phyloP scores from a whole-genome alignment of 192 early-diverging fungal species.

The Neocallimastix lanati region DNA sequence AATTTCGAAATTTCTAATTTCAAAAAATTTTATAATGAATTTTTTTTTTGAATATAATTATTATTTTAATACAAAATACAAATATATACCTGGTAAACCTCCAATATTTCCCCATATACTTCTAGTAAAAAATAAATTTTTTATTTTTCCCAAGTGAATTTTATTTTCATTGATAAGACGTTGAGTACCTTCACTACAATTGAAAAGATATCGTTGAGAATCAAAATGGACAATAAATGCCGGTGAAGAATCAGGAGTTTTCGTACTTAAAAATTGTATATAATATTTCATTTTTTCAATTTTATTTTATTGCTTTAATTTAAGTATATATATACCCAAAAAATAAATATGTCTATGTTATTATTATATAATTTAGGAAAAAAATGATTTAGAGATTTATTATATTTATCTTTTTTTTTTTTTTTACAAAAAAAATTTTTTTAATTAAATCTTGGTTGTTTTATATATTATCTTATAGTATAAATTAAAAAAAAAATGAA shows the following conservation, averaged over 20 bases:
- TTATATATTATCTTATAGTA: no score
- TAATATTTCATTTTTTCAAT: slow-evolving; percentile 33
- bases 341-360: no score
- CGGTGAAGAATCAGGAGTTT: slow-evolving; percentile 32
- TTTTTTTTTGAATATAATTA: no score
- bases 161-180: slow-evolving; percentile 63
- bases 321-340: no score
- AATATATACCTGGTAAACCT: slow-evolving; percentile 57
- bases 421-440: no score
- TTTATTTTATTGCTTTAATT: no score
- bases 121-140: slow-evolving; percentile 64
- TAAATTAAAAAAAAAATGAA: no score
- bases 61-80: no score
- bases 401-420: no score
- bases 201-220: slow-evolving; percentile 67
- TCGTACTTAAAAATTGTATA: slow-evolving; percentile 30
- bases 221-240: slow-evolving; percentile 65
- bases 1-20: neutral
- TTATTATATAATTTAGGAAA: no score
- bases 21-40: neutral
- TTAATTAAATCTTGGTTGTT: no score
- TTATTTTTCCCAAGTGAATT: slow-evolving; percentile 48
- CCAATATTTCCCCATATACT: slow-evolving; percentile 70
- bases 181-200: slow-evolving; percentile 82
- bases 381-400: no score